These are phyloP conservation scores for Collybiopsis confluens DNA, from an alignment of 768 basidiomycete species.

Conservation along the genomic window DNA sequence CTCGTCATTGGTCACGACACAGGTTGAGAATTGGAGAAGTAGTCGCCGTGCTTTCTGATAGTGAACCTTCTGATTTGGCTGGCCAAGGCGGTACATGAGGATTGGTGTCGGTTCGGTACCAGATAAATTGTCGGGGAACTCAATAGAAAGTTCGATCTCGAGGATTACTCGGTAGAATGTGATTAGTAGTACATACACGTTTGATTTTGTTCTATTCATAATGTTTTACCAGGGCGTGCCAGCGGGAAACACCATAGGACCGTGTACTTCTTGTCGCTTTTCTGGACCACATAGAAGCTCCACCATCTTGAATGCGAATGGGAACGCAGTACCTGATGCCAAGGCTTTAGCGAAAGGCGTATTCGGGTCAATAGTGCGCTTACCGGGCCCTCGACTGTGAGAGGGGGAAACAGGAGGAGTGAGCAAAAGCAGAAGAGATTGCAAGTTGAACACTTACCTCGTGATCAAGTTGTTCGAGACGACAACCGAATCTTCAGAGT, in stretches of 20 bases:
- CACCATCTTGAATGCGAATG: slow-evolving; percentile 74
- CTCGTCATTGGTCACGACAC: no score
- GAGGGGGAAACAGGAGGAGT: not conserved
- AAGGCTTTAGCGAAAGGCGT: not conserved
- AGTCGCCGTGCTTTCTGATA: no score
- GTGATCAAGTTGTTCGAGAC: slow-evolving; percentile 70
- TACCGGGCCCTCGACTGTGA: slow-evolving; percentile 68
- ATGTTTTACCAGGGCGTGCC: slow-evolving; percentile 42
- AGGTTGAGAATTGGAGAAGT: no score
- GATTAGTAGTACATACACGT: not conserved
- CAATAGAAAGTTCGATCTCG: no score
- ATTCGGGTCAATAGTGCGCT: slow-evolving; percentile 12
- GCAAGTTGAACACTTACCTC: slow-evolving; percentile 41
- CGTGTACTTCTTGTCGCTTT: slow-evolving; percentile 56
- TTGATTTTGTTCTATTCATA: not conserved
- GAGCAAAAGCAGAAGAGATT: no score
- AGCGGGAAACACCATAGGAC: slow-evolving; percentile 69
- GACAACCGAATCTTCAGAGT: slow-evolving; percentile 71
- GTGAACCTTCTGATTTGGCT: no score
- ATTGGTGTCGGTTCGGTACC: no score
- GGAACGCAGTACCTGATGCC: slow-evolving; percentile 62
- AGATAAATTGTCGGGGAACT: no score
- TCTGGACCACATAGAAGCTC: slow-evolving; percentile 62
- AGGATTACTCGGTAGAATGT: no score
- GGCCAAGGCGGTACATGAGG: no score